Evolutionary conservation across 1,139 yeast species (phyloP).

Genomic region (Suhomyces bokatorum): DNA sequence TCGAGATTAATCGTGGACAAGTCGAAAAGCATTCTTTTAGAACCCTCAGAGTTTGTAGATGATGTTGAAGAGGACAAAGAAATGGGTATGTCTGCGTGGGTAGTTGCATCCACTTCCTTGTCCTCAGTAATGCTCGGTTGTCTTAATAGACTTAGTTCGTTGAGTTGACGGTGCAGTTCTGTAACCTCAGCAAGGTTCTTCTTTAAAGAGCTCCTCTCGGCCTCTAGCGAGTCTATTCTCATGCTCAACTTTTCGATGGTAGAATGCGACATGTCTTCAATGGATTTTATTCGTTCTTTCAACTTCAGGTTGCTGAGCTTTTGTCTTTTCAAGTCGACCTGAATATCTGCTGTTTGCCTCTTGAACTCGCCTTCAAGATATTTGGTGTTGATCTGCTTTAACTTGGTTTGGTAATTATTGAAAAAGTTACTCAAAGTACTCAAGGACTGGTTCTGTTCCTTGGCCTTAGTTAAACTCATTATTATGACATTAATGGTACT

Average conservation of each 20-base stretch:
- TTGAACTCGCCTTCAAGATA: conserved; percentile 29
- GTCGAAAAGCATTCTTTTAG: conserved; percentile 1
- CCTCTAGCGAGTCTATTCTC: conserved; percentile 12
- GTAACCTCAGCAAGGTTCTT: conserved; percentile 9
- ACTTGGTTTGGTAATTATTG: conserved; percentile 27
- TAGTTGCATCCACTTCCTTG: background rate
- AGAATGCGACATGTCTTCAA: conserved; percentile 22
- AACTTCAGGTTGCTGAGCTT: conserved; percentile 20
- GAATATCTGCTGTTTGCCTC: conserved; percentile 20
- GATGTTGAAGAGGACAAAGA: background rate
- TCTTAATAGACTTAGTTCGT: conserved; percentile 2
- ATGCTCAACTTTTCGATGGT: conserved; percentile 23
- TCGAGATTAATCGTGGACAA: conserved; percentile 1
- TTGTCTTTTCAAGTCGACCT: conserved; percentile 25
- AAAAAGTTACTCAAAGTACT: conserved; percentile 34
- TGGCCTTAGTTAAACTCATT: conserved; percentile 32
- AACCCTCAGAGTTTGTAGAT: background rate
- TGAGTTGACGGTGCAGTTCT: conserved; percentile 8
- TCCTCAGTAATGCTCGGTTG: background rate
- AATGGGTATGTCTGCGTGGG: background rate
- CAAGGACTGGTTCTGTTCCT: conserved; percentile 40
- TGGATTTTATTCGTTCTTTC: conserved; percentile 20
- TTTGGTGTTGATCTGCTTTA: conserved; percentile 31
- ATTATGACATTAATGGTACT: conserved; percentile 32
- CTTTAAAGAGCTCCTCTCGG: conserved; percentile 12